Percentiles rank a stretch among this genome's conserved stretches.
Evolutionary conservation across 129 eudicot genomes (phyloP).

Genomic region (Rutidosis leptorrhynchoides): DNA sequence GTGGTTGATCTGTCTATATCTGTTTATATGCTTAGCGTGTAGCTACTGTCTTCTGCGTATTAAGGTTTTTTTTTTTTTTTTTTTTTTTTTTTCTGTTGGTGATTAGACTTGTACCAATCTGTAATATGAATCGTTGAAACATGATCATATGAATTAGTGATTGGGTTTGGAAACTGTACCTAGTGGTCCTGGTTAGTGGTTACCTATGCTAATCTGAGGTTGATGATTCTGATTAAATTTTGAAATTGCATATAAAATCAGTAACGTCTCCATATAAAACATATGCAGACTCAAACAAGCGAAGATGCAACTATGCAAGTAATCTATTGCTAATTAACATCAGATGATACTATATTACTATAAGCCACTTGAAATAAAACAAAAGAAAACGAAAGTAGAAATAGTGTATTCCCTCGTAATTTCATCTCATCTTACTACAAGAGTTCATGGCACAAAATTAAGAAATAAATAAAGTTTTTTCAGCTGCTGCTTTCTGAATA

Average conservation of each 20-base stretch:
- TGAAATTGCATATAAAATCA: too few relatives aligned
- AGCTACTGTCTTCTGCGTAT: background rate
- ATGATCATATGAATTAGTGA: background rate
- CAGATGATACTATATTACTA: background rate
- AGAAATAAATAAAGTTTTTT: background rate
- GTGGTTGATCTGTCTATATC: background rate
- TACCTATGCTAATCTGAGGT: background rate
- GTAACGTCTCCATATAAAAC: too few relatives aligned
- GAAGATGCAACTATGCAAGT: background rate
- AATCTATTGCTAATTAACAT: background rate
- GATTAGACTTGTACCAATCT: background rate
- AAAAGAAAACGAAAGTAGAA: background rate
- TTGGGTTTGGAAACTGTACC: background rate
- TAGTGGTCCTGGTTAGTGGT: too few relatives aligned
- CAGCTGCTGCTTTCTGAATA: background rate
- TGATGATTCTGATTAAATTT: too few relatives aligned
- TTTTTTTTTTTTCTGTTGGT: background rate
- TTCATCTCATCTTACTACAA: background rate
- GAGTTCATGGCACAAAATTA: background rate
- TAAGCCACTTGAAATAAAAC: background rate
- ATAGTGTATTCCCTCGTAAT: conserved; percentile 2
- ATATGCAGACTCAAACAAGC: background rate
- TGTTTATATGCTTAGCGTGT: background rate
- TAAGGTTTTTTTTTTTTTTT: too few relatives aligned
- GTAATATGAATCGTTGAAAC: background rate